Conservation (phyloP, 2,329 filamentous ascomycete genomes). For the Fusarium incarnatum region DNA sequence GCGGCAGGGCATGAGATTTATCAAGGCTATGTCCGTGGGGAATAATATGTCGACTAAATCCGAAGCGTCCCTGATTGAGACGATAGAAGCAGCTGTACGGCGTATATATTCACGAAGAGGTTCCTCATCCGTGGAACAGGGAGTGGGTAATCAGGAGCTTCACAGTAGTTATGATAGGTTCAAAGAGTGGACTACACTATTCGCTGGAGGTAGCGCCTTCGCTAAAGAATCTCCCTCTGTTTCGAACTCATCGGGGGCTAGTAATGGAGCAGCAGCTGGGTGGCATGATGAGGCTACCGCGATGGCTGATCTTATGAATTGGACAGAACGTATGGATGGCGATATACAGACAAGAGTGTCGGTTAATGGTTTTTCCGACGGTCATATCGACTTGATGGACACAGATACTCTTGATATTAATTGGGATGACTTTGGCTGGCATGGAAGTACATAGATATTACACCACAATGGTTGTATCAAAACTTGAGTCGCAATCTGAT, state of each 20-base stretch:
- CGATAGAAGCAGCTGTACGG: background rate
- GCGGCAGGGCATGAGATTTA: background rate
- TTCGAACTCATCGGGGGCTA: background rate
- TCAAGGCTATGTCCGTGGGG: background rate
- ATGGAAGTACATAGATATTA: background rate
- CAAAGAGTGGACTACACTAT: background rate
- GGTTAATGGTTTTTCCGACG: background rate
- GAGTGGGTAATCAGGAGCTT: background rate
- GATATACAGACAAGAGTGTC: background rate
- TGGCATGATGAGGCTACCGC: background rate
- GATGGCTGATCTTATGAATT: background rate
- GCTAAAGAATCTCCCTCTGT: background rate
- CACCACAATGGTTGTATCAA: background rate
- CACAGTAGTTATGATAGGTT: background rate
- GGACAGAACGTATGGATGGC: background rate
- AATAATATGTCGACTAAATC: background rate
- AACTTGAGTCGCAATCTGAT: too few relatives aligned
- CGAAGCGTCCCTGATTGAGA: background rate
- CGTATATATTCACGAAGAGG: background rate
- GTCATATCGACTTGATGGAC: background rate
- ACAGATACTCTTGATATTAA: background rate
- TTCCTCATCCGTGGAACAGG: background rate
- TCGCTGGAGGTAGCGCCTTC: background rate
- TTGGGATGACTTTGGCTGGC: background rate
- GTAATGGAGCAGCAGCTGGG: background rate